Conservation (phyloP, 768 basidiomycete genomes). For the Mrakia gelida region DNA sequence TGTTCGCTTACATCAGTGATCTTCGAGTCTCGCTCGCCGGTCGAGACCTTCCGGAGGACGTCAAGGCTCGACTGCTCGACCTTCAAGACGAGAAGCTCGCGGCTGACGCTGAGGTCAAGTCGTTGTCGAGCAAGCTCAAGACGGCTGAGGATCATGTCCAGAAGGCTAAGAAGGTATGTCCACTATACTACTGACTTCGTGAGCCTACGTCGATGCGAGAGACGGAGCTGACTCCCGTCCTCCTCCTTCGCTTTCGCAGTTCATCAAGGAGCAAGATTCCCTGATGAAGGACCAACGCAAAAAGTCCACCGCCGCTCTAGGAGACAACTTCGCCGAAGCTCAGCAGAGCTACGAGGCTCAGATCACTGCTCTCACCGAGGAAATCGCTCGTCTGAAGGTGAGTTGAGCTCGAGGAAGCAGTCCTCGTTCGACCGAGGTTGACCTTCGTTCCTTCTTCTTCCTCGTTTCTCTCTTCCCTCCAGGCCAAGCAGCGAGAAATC, state of each 20-base stretch:
- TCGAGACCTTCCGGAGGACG: constrained; percentile 74
- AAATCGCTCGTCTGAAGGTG: constrained; percentile 51
- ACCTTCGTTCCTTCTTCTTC: background rate
- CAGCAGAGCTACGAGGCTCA: constrained; percentile 62
- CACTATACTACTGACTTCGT: background rate
- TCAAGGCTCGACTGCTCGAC: constrained; percentile 66
- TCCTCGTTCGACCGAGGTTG: background rate
- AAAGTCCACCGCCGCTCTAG: constrained; percentile 40
- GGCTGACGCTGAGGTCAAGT: constrained; percentile 41
- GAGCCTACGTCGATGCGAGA: background rate
- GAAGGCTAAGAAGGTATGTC: constrained; percentile 67
- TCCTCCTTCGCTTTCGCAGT: constrained; percentile 49
- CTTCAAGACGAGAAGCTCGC: constrained; percentile 73
- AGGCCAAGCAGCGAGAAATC: constrained; percentile 48
- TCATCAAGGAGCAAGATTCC: constrained; percentile 88
- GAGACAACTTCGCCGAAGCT: constrained; percentile 64
- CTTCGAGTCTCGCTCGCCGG: constrained; percentile 70
- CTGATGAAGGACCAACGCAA: constrained; percentile 74
- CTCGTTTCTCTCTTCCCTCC: background rate
- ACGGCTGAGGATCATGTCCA: constrained; percentile 67
- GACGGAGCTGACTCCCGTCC: background rate
- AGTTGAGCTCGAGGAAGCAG: constrained; percentile 27
- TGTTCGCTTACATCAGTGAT: constrained; percentile 54
- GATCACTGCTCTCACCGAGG: constrained; percentile 63
- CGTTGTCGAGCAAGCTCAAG: constrained; percentile 47